Percentiles rank a stretch among this genome's conserved stretches.
These are phyloP conservation scores for Candida maris DNA, from an alignment of 805 yeast genomes.

Conservation along the genomic window DNA sequence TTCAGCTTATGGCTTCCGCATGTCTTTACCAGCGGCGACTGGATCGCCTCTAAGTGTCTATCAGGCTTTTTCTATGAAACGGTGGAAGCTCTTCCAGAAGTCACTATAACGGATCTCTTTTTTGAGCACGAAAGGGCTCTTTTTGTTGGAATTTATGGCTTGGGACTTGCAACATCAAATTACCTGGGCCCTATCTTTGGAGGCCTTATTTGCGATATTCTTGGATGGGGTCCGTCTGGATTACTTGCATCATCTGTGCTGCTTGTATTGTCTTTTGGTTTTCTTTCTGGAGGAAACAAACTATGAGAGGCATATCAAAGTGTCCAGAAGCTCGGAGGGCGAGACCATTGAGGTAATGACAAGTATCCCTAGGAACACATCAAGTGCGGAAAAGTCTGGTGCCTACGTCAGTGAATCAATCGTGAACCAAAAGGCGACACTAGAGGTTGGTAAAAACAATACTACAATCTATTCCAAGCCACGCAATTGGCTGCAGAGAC, in stretches of 20 bases:
- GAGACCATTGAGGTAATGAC: slow-evolving; percentile 21
- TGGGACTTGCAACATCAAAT: slow-evolving; percentile 50
- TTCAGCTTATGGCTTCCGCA: slow-evolving; percentile 35
- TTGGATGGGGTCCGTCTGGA: slow-evolving; percentile 53
- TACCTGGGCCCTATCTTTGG: slow-evolving; percentile 58
- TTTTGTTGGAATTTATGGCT: slow-evolving; percentile 47
- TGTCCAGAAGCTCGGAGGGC: slow-evolving; percentile 24
- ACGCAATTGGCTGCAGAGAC: too few relatives aligned
- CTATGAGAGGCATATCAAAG: slow-evolving; percentile 34
- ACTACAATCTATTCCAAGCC: too few relatives aligned
- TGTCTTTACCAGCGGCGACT: slow-evolving; percentile 27
- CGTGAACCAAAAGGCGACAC: too few relatives aligned
- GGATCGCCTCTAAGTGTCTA: slow-evolving; percentile 31
- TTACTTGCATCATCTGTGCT: slow-evolving; percentile 46
- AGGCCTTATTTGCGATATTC: slow-evolving; percentile 48
- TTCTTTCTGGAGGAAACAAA: slow-evolving; percentile 55
- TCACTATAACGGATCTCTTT: slow-evolving; percentile 45
- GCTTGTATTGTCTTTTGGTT: slow-evolving; percentile 37
- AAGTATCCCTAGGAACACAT: too few relatives aligned
- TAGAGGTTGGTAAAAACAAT: too few relatives aligned
- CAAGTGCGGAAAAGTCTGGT: too few relatives aligned
- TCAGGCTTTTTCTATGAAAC: slow-evolving; percentile 34
- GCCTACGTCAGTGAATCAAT: too few relatives aligned
- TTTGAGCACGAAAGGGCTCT: slow-evolving; percentile 50
- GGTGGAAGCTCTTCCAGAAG: slow-evolving; percentile 47